phyloP scores from a whole-genome alignment of 2,329 filamentous ascomycete genomes.

The Ceratocystis huliohia region DNA sequence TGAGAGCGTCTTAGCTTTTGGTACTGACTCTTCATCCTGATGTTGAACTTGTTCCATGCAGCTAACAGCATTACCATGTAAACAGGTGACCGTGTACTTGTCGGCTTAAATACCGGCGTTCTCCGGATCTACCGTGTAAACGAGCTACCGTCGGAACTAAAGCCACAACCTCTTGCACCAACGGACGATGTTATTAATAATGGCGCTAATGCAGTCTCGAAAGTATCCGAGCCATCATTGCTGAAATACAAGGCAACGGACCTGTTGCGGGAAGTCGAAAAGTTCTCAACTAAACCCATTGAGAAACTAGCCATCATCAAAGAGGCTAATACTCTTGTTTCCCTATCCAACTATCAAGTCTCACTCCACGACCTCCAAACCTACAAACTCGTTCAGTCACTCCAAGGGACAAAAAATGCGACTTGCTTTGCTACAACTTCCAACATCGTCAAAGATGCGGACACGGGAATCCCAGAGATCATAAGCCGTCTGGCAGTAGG shows the following conservation, averaged over 20 bases:
- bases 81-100: conserved; percentile 73
- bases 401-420: conserved; percentile 76
- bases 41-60: background rate
- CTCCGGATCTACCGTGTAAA: conserved; percentile 88
- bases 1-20: conserved; percentile 86
- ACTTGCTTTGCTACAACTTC: conserved; percentile 85
- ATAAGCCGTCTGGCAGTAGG: conserved; percentile 85
- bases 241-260: conserved; percentile 52
- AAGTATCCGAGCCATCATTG: conserved; percentile 9
- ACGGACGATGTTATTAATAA: background rate
- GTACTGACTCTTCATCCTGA: conserved; percentile 33
- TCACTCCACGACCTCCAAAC: conserved; percentile 80
- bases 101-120: conserved; percentile 79
- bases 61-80: conserved; percentile 18
- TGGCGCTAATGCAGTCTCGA: conserved; percentile 10
- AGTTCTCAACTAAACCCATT: conserved; percentile 79
- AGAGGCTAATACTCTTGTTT: conserved; percentile 82
- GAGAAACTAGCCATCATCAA: conserved; percentile 94
- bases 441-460: conserved; percentile 82
- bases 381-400: conserved; percentile 66
- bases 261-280: conserved; percentile 80
- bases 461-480: conserved; percentile 80
- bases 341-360: conserved; percentile 78
- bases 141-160: conserved; percentile 35
- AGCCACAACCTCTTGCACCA: conserved; percentile 8